phyloP scores from a whole-genome alignment of 768 basidiomycete genomes.

The Collybiopsis confluens region DNA sequence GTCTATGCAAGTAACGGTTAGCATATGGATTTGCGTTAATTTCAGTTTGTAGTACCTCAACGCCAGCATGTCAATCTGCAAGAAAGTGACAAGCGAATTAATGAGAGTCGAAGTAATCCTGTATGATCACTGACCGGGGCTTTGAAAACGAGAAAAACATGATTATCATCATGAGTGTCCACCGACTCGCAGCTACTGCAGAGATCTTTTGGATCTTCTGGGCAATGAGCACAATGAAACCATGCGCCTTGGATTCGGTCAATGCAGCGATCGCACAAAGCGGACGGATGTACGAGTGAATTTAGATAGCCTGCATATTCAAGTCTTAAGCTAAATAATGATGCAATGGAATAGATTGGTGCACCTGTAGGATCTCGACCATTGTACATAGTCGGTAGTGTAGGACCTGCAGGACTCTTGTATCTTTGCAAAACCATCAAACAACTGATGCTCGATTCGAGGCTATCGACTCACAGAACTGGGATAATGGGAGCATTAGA shows the following conservation, averaged over 20 bases:
- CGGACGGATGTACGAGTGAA: conserved; percentile 54
- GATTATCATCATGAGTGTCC: conserved; percentile 78
- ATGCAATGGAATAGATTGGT: conserved; percentile 7
- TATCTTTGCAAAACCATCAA: conserved; percentile 43
- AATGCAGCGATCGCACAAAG: conserved; percentile 87
- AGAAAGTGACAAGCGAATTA: conserved; percentile 1
- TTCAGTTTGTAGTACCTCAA: conserved; percentile 46
- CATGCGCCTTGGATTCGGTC: conserved; percentile 79
- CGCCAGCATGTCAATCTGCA: conserved; percentile 69
- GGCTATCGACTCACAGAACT: conserved; percentile 44
- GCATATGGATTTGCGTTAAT: neutral
- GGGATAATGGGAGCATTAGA: conserved; percentile 64
- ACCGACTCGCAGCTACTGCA: conserved; percentile 78
- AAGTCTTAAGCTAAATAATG: neutral
- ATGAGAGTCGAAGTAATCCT: neutral
- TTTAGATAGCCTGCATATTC: conserved; percentile 53
- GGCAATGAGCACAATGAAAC: conserved; percentile 89
- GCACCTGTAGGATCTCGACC: conserved; percentile 56
- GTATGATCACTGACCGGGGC: conserved; percentile 47
- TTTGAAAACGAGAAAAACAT: conserved; percentile 88
- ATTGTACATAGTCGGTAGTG: conserved; percentile 27
- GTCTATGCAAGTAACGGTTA: conserved; percentile 26
- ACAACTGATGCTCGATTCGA: neutral
- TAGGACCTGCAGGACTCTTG: conserved; percentile 55
- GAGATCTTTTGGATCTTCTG: conserved; percentile 78